Evolutionary conservation across 139 green algal genomes (phyloP), one percentile per base, ranked within the genome.

Genomic region (Chlamydomonas incerta): DNA sequence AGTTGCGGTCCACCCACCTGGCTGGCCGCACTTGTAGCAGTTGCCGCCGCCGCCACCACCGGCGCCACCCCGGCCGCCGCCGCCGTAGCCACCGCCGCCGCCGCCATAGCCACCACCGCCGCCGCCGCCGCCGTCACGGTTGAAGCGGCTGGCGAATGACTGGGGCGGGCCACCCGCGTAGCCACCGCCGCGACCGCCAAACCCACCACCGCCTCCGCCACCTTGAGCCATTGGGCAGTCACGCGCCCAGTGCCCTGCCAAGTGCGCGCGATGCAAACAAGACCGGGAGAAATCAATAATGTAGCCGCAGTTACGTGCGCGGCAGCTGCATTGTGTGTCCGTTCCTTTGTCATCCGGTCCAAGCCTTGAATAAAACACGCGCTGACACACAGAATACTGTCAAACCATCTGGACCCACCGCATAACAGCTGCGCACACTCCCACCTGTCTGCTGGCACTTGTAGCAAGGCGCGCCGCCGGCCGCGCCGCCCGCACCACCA

Each of bases 11-110:
- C 52, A 11, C 52, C 11, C 80, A 85, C 83, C 83, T 47, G 65
- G 47, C 83, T 84, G 46, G 17, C 83, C 83, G 50, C 83, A 88
- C 65, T 88, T 88, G 83, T 80, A 88, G 83, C 83, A 88, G 50
- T 31, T 34, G 17, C 35, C n/a, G n/a, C 41, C 82, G 47, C 37
- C 72, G 29, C 73, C 55, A 3, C 60, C 60, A 2, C 28, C 52
- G 55, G n/a, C n/a, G n/a, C 37, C 80, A 21, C 71, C 71, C n/a
- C n/a, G n/a, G 60, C 84, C 74, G 18, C 68, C 46, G 26, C 33
- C 65, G 9, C 65, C 62, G 23, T 37, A 57, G 28, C 37, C 80
- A 21, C 71, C 71, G 60, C 84, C 74, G 18, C 68, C 46, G 26
- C 33, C 65, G 9, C 65, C 62, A 21, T 37, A 57, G 28, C 84